Evolutionary conservation across 371 early-diverging fungal genomes (phyloP).

Genomic region (Mucor sp.): DNA sequence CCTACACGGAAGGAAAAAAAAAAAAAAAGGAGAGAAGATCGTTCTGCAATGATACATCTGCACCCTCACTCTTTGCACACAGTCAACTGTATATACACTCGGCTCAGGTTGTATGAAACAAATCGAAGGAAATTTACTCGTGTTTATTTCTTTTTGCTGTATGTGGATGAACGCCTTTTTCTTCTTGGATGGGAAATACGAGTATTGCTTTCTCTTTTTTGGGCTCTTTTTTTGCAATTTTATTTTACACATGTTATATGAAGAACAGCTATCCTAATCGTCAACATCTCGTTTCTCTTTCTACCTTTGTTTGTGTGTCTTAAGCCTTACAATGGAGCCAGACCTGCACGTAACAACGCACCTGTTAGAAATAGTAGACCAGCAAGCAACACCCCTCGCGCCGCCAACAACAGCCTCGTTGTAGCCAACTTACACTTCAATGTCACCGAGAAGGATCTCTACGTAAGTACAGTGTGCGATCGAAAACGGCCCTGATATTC

Average conservation of each 20-base stretch:
- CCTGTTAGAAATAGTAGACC: conserved; percentile 7
- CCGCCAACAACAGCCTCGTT: conserved; percentile 34
- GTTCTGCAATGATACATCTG: background rate
- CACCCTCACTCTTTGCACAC: background rate
- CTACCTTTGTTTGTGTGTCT: conserved; percentile 11
- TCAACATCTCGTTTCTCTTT: conserved; percentile 18
- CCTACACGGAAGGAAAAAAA: background rate
- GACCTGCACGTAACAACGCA: conserved; percentile 21
- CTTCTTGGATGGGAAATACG: background rate
- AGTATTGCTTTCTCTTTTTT: conserved; percentile 17
- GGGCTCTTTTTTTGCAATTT: conserved; percentile 11
- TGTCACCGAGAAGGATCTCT: conserved; percentile 68
- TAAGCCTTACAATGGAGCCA: conserved; percentile 33
- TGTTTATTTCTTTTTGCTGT: background rate
- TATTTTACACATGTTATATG: conserved; percentile 14
- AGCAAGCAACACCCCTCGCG: conserved; percentile 4
- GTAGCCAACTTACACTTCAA: conserved; percentile 68
- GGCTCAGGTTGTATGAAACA: conserved; percentile 1
- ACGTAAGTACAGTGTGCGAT: conserved; percentile 43
- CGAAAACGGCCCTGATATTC: background rate
- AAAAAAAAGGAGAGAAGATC: background rate
- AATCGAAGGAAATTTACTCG: background rate
- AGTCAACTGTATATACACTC: background rate
- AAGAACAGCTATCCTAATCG: conserved; percentile 24
- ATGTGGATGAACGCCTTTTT: background rate